Evolutionary conservation across 1,284 basidiomycete species (phyloP).

Genomic region (Tylopilus sp.): DNA sequence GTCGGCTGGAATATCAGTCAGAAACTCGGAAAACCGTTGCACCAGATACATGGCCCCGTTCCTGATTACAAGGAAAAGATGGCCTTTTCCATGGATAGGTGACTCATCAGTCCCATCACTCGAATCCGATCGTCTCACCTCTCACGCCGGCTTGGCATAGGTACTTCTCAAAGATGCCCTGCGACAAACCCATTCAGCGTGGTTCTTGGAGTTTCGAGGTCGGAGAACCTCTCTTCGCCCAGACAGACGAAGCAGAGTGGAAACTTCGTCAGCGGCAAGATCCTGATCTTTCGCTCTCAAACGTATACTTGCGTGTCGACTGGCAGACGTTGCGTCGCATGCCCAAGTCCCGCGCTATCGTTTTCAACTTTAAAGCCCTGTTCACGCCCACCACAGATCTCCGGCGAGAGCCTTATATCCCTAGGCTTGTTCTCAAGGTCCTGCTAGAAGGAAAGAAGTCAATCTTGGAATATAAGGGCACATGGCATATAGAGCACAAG

Average conservation of each 20-base stretch:
- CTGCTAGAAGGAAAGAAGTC: conserved; percentile 37
- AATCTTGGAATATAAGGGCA: conserved; percentile 44
- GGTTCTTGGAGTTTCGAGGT: conserved; percentile 48
- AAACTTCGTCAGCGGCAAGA: conserved; percentile 31
- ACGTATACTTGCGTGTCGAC: conserved; percentile 46
- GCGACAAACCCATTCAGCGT: conserved; percentile 46
- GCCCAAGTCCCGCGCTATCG: conserved; percentile 42
- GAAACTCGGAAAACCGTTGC: conserved; percentile 45
- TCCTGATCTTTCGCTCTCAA: conserved; percentile 36
- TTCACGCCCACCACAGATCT: conserved; percentile 46
- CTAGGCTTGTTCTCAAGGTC: conserved; percentile 40
- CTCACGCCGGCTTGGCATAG: conserved; percentile 23
- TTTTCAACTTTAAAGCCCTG: conserved; percentile 50
- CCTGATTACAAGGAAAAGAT: conserved; percentile 48
- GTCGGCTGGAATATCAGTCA: conserved; percentile 45
- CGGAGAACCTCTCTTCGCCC: conserved; percentile 44
- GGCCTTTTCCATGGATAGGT: conserved; percentile 47
- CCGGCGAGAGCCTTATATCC: conserved; percentile 43
- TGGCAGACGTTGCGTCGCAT: conserved; percentile 52
- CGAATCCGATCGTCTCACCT: neutral
- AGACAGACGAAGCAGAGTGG: conserved; percentile 37
- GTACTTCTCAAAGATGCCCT: conserved; percentile 44
- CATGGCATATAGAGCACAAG: conserved; percentile 39
- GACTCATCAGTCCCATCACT: neutral
- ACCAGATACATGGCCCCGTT: conserved; percentile 44